A percentile compares a stretch with the other conserved stretches of the same genome.
These are phyloP conservation scores for Pittosporum tobira DNA, from an alignment of 129 eudicot species.

Conservation along the genomic window DNA sequence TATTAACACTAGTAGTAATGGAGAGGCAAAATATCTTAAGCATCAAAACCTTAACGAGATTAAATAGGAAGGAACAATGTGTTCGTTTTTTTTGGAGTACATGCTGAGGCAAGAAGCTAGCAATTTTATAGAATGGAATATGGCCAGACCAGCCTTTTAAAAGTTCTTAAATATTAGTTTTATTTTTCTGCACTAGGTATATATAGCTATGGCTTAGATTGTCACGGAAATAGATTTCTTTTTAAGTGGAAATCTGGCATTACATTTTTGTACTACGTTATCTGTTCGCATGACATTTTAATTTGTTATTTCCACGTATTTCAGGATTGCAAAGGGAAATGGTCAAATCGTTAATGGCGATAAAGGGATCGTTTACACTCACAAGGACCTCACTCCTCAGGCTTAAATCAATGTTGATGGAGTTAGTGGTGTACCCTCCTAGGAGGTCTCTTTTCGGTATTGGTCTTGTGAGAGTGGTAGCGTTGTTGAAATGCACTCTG, in stretches of 20 bases:
- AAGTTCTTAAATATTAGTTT: no score
- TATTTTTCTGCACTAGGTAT: no score
- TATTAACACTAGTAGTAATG: no score
- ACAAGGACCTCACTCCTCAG: slow-evolving; percentile 14
- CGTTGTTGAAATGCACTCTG: neutral
- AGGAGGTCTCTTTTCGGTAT: neutral
- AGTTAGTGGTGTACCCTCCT: neutral
- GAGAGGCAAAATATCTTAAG: no score
- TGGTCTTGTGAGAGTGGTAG: neutral
- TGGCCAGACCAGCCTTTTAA: no score
- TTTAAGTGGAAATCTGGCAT: neutral
- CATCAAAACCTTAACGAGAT: no score
- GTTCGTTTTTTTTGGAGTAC: no score
- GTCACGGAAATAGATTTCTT: neutral
- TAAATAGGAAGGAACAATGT: no score
- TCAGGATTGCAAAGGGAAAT: slow-evolving; percentile 12
- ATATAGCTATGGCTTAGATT: no score
- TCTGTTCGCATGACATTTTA: neutral
- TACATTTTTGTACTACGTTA: no score
- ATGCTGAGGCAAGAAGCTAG: no score
- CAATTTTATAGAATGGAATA: no score
- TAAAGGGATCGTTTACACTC: slow-evolving; percentile 15
- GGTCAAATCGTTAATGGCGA: slow-evolving; percentile 11
- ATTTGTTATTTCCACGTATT: neutral
- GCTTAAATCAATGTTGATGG: neutral